Conservation (phyloP, 2,329 filamentous ascomycete genomes). For the Colletotrichum tamarilloi region DNA sequence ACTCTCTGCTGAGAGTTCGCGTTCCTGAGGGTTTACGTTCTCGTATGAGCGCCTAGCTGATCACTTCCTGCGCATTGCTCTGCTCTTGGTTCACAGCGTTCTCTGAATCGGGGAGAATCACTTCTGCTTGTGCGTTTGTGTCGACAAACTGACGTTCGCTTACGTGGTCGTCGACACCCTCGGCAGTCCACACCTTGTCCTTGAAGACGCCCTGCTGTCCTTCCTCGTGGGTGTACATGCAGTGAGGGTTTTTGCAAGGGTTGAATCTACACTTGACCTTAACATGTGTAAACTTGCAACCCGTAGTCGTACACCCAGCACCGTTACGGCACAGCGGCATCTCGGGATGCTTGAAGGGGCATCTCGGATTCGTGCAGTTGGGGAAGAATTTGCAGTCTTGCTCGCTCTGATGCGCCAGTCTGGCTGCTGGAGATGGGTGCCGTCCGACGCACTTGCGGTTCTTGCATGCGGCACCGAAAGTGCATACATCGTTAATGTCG, state of each 20-base stretch:
- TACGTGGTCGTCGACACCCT: conserved; percentile 71
- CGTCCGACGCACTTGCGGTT: conserved; percentile 93
- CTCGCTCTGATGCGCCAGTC: conserved; percentile 81
- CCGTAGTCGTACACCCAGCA: conserved; percentile 81
- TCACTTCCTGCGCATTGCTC: conserved; percentile 51
- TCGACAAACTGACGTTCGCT: conserved; percentile 91
- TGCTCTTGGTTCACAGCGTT: conserved; percentile 51
- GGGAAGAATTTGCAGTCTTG: conserved; percentile 92
- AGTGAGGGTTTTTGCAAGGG: conserved; percentile 90
- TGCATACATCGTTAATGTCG: conserved; percentile 84
- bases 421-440: conserved; percentile 90
- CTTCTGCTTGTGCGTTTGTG: conserved; percentile 74
- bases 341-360: conserved; percentile 88
- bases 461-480: conserved; percentile 91
- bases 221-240: conserved; percentile 89
- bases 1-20: background rate
- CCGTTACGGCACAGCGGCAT: conserved; percentile 93
- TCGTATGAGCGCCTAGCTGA: conserved; percentile 39
- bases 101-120: conserved; percentile 71
- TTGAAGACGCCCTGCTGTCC: conserved; percentile 87
- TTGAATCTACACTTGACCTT: conserved; percentile 89
- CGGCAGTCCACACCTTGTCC: conserved; percentile 91
- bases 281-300: conserved; percentile 92
- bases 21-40: background rate
- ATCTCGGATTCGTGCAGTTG: conserved; percentile 88